A percentile compares a stretch with the other conserved stretches of the same genome.
Conservation (phyloP, 2,329 filamentous ascomycete species). For the Claviceps africana region DNA sequence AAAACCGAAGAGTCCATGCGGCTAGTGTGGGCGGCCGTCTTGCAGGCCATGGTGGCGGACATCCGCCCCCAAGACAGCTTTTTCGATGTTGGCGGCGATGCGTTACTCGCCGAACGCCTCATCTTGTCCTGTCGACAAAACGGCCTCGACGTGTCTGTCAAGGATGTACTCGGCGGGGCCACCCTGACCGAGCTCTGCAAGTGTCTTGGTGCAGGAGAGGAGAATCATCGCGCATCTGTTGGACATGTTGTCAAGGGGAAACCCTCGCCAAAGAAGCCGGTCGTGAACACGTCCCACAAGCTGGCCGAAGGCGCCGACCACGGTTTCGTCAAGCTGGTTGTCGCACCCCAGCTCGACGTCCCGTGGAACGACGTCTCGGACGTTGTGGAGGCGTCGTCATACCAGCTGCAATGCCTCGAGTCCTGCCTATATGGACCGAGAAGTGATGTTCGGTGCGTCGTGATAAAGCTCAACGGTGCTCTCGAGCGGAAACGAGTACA, state of each 20-base stretch:
- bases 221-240: neutral
- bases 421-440: constrained; percentile 28
- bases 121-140: constrained; percentile 30
- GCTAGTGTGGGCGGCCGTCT: constrained; percentile 31
- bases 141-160: constrained; percentile 26
- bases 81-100: constrained; percentile 31
- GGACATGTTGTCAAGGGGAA: neutral
- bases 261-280: constrained; percentile 4
- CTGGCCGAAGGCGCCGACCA: constrained; percentile 12
- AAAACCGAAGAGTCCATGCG: constrained; percentile 33
- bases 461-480: constrained; percentile 32
- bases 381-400: constrained; percentile 32
- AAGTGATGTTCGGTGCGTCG: constrained; percentile 33
- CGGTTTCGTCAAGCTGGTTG: constrained; percentile 24
- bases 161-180: constrained; percentile 26
- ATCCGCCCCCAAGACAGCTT: constrained; percentile 32
- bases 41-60: constrained; percentile 23
- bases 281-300: constrained; percentile 2
- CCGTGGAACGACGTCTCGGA: constrained; percentile 30
- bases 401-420: constrained; percentile 35
- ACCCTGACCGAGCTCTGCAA: constrained; percentile 32
- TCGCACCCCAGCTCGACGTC: constrained; percentile 29
- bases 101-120: constrained; percentile 28
- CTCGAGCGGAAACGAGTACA: constrained; percentile 30
- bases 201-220: constrained; percentile 10